These are phyloP conservation scores for Apodospora peruviana DNA, from an alignment of 495 filamentous ascomycete species.

Conservation along the genomic window DNA sequence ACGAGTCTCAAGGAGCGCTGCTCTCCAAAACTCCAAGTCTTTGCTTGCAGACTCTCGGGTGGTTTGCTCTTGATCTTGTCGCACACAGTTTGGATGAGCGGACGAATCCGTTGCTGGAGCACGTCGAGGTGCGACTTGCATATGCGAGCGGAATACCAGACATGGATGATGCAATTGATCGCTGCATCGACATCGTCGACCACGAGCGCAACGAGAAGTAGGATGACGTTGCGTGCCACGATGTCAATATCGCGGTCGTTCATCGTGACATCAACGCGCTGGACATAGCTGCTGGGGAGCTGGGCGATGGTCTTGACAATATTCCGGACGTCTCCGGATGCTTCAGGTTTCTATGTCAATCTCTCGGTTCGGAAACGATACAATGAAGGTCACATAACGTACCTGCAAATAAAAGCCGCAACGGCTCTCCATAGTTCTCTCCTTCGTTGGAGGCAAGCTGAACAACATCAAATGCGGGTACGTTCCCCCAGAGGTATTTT, in stretches of 20 bases:
- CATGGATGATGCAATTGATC: no score
- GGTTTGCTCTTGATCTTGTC: conserved; percentile 3
- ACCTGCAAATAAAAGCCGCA: not conserved
- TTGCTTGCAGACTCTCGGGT: conserved; percentile 4
- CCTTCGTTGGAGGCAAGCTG: not conserved
- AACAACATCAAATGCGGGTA: not conserved
- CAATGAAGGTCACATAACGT: not conserved
- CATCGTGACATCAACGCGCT: conserved; percentile 21
- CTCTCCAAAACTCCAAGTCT: conserved; percentile 16
- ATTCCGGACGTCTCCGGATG: conserved; percentile 44
- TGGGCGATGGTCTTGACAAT: conserved; percentile 32
- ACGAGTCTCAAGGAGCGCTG: conserved; percentile 4
- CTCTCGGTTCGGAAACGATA: not conserved
- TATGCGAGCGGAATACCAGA: conserved; percentile 28
- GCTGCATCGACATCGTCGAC: no score
- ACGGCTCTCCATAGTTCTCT: not conserved
- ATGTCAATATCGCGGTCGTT: conserved; percentile 42
- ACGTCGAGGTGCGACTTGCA: no score
- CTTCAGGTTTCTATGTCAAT: conserved; percentile 24
- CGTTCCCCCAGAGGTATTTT: not conserved
- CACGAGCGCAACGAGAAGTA: conserved; percentile 32
- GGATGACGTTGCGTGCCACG: conserved; percentile 39
- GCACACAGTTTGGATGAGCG: conserved; percentile 16
- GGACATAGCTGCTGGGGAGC: conserved; percentile 24
- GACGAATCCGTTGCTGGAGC: no score